Percentiles rank a stretch among this genome's conserved stretches.
Conservation (phyloP, 495 filamentous ascomycete species). For the Chlorociboria aeruginascens region DNA sequence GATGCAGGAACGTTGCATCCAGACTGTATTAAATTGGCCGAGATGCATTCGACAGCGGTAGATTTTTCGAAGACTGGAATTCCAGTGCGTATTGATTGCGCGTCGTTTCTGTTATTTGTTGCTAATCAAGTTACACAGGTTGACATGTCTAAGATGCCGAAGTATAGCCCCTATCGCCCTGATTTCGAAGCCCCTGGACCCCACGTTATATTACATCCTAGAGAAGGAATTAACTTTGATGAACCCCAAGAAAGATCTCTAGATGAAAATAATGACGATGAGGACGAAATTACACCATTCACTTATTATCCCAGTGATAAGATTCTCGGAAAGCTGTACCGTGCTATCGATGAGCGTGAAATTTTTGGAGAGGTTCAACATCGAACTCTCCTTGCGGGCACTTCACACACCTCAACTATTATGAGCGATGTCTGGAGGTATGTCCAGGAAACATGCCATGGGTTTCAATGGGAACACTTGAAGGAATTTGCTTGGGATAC, state of each 20-base stretch:
- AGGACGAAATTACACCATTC: constrained; percentile 31
- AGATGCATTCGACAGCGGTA: constrained; percentile 64
- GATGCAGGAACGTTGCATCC: constrained; percentile 39
- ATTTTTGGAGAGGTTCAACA: constrained; percentile 49
- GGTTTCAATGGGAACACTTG: constrained; percentile 20
- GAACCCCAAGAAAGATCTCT: constrained; percentile 14
- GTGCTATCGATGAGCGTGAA: constrained; percentile 58
- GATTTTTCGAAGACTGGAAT: constrained; percentile 76
- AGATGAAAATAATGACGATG: constrained; percentile 42
- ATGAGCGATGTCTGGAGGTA: constrained; percentile 35
- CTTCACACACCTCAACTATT: constrained; percentile 19
- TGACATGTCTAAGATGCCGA: constrained; percentile 31
- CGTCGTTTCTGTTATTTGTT: background rate
- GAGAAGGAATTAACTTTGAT: constrained; percentile 33
- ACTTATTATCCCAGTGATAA: constrained; percentile 58
- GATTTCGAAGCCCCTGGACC: constrained; percentile 62
- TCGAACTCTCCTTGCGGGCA: constrained; percentile 6
- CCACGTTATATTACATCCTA: constrained; percentile 36
- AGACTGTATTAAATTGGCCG: constrained; percentile 47
- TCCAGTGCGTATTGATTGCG: constrained; percentile 33
- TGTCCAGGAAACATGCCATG: constrained; percentile 21
- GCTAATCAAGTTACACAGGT: constrained; percentile 20
- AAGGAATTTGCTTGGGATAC: constrained; percentile 33
- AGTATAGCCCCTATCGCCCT: constrained; percentile 30
- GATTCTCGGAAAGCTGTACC: constrained; percentile 59